Evolutionary conservation across 2,329 filamentous ascomycete genomes (phyloP).

Genomic region (Nemania sp.): DNA sequence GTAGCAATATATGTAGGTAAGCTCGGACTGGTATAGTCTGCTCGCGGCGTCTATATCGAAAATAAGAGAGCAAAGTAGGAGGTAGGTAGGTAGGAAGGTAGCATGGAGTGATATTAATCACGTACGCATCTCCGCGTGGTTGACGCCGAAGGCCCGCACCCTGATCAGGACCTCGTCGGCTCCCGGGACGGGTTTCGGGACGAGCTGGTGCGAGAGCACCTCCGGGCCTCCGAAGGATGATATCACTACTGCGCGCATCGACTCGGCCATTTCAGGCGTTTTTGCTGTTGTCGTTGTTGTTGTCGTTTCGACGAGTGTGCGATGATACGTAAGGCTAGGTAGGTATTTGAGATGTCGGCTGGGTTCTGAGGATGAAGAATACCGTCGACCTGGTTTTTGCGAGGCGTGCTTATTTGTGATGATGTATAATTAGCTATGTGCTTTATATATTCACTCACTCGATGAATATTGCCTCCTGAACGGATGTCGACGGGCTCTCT

Average conservation of each 20-base stretch:
- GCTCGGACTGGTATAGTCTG: no score
- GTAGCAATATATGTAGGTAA: no score
- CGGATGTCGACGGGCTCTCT: neutral
- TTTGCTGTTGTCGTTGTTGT: no score
- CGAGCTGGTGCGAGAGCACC: slow-evolving; percentile 35
- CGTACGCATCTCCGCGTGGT: slow-evolving; percentile 49
- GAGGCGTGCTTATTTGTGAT: neutral
- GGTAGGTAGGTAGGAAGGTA: neutral
- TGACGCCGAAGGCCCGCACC: slow-evolving; percentile 49
- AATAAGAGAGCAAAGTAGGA: neutral
- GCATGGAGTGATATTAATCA: neutral
- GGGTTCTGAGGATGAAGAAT: neutral
- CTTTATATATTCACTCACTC: no score
- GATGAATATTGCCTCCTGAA: no score
- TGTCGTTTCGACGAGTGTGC: neutral
- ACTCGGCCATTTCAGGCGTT: slow-evolving; percentile 20
- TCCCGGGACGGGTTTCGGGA: slow-evolving; percentile 37
- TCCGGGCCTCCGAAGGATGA: slow-evolving; percentile 40
- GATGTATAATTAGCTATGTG: neutral
- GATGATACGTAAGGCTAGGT: no score
- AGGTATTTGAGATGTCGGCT: neutral
- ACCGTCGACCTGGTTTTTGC: neutral
- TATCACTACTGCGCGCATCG: slow-evolving; percentile 44
- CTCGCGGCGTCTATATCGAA: neutral
- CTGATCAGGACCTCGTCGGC: slow-evolving; percentile 41